Evolutionary conservation across 176 grass and related monocot genomes (phyloP).

Genomic region (Carex parvula): DNA sequence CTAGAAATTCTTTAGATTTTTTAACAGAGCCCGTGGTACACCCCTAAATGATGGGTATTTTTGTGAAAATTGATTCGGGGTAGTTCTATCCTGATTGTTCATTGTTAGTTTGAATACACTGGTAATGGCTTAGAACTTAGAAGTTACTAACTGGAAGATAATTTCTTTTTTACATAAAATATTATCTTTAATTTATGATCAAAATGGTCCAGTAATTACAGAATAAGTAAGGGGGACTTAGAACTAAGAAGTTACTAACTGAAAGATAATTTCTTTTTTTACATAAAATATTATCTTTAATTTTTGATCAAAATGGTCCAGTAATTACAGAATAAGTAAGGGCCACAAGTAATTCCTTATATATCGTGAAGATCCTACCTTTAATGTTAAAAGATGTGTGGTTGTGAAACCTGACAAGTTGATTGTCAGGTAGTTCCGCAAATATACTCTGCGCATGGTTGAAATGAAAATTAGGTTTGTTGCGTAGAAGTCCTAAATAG

Average conservation of each 20-base stretch:
- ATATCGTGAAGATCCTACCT: not conserved
- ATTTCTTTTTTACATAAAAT: not conserved
- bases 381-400: not conserved
- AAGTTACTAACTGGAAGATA: not conserved
- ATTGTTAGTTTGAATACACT: not conserved
- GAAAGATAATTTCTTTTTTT: not conserved
- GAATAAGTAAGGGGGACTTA: not conserved
- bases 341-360: not conserved
- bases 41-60: not conserved
- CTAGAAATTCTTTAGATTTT: not conserved
- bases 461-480: not conserved
- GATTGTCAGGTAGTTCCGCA: not conserved
- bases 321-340: not conserved
- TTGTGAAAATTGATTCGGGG: not conserved
- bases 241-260: not conserved
- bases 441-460: not conserved
- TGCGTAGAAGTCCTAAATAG: not conserved
- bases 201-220: not conserved
- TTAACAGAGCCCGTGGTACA: not conserved
- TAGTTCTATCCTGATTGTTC: not conserved
- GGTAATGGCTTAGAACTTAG: not conserved
- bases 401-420: not conserved
- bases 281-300: not conserved
- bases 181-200: not conserved
- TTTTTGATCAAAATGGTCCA: not conserved